Conservation (phyloP, 2,329 filamentous ascomycete species). For the Pestalotiopsis sp. region DNA sequence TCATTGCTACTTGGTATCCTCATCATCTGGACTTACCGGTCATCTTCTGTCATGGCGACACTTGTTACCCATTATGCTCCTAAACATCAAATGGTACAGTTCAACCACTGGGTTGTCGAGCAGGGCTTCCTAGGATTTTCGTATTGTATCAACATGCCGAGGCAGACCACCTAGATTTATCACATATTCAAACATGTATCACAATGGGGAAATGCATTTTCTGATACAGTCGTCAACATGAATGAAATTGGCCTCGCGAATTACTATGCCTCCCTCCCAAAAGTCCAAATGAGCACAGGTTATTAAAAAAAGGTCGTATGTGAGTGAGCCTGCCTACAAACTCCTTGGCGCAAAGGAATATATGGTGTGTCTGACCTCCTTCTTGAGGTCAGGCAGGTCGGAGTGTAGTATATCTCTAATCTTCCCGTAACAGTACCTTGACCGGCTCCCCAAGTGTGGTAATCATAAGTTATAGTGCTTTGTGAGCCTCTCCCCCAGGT, state of each 20-base stretch:
- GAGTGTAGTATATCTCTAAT: not conserved
- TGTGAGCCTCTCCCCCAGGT: not conserved
- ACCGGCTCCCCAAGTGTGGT: not conserved
- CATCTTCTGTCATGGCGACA: too few relatives aligned
- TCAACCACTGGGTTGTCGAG: too few relatives aligned
- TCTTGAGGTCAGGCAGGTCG: not conserved
- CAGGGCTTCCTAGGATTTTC: not conserved
- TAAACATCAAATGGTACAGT: too few relatives aligned
- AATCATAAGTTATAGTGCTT: not conserved
- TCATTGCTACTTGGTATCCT: too few relatives aligned
- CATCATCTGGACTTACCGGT: too few relatives aligned
- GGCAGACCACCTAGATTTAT: not conserved
- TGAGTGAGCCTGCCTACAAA: constrained; percentile 25
- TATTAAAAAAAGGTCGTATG: constrained; percentile 32
- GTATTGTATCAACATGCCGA: not conserved
- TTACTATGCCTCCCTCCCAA: constrained; percentile 18
- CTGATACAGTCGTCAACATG: not conserved
- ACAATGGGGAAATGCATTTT: not conserved
- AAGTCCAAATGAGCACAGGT: constrained; percentile 27
- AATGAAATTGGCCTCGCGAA: not conserved
- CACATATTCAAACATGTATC: not conserved
- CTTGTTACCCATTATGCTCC: too few relatives aligned
- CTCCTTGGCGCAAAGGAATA: constrained; percentile 3
- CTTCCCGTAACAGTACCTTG: not conserved
- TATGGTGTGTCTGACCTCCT: not conserved